Conservation (phyloP, 768 basidiomycete genomes). For the Tylopilus vinaceipallidus region DNA sequence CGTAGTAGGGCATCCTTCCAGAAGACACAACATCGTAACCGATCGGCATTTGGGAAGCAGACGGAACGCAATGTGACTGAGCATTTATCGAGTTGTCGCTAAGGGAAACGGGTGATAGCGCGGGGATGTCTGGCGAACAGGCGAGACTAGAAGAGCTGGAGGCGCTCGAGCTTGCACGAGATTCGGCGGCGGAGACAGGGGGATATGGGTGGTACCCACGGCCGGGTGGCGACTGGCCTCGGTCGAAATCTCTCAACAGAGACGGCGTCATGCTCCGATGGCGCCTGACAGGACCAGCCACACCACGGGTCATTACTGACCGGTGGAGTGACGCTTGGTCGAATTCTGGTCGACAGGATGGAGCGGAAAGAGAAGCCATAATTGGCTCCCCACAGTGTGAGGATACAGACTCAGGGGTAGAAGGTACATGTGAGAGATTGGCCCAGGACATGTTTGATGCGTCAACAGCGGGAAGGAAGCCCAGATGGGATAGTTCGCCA, state of each 20-base stretch:
- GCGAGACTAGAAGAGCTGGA: conserved; percentile 31
- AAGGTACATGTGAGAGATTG: conserved; percentile 14
- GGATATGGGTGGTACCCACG: conserved; percentile 62
- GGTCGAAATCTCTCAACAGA: conserved; percentile 48
- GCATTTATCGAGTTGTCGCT: conserved; percentile 9
- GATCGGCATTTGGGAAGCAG: conserved; percentile 17
- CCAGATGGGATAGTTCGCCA: conserved; percentile 19
- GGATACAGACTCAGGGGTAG: conserved; percentile 22
- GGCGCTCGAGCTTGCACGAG: conserved; percentile 29
- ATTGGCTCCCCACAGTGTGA: conserved; percentile 44
- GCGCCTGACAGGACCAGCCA: conserved; percentile 61
- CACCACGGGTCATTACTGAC: conserved; percentile 26
- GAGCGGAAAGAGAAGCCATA: conserved; percentile 49
- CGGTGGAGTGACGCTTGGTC: conserved; percentile 41
- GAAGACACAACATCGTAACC: conserved; percentile 26
- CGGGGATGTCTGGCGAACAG: conserved; percentile 29
- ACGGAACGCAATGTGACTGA: conserved; percentile 24
- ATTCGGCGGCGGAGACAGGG: conserved; percentile 21
- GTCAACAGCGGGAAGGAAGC: conserved; percentile 23
- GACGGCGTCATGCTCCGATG: conserved; percentile 80
- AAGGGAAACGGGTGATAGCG: conserved; percentile 20
- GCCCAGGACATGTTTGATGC: conserved; percentile 26
- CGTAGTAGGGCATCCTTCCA: conserved; percentile 28
- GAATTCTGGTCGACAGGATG: conserved; percentile 66
- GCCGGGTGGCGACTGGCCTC: conserved; percentile 44